Percentiles rank a stretch among this genome's conserved stretches.
Conservation (phyloP, 768 basidiomycete genomes). For the Suillus variegatus region DNA sequence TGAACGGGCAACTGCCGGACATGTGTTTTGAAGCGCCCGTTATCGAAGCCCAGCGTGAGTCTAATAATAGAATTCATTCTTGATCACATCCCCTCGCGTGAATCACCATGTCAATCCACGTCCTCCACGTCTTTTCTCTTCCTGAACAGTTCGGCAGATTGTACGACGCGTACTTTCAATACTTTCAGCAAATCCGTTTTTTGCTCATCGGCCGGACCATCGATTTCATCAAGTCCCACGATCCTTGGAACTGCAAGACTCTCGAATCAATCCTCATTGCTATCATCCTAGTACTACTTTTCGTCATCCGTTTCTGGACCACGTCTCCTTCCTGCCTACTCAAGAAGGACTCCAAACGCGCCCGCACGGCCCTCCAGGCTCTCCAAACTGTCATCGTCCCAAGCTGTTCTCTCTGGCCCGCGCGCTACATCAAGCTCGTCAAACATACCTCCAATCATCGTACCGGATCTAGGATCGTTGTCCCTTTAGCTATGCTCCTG, state of each 20-base stretch:
- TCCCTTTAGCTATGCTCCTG: slow-evolving; percentile 40
- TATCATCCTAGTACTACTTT: neutral
- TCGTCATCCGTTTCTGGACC: neutral
- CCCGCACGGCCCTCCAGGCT: slow-evolving; percentile 33
- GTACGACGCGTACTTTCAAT: neutral
- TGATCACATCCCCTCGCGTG: too few relatives aligned
- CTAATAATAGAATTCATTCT: too few relatives aligned
- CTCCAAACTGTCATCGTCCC: slow-evolving; percentile 45
- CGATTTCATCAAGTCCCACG: neutral
- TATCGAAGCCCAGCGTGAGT: neutral
- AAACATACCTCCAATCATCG: slow-evolving; percentile 13
- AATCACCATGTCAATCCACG: neutral
- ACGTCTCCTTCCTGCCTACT: slow-evolving; percentile 3
- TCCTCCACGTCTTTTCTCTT: neutral
- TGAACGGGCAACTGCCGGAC: neutral
- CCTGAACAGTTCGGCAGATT: neutral
- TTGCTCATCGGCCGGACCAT: neutral
- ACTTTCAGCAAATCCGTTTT: neutral
- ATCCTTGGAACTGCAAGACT: neutral
- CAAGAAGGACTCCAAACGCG: slow-evolving; percentile 14
- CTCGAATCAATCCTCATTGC: neutral
- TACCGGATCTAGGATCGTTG: slow-evolving; percentile 23
- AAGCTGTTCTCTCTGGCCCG: slow-evolving; percentile 46
- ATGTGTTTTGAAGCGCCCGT: neutral
- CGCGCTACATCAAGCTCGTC: slow-evolving; percentile 35